A percentile compares a stretch with the other conserved stretches of the same genome.
Evolutionary conservation across 2,329 filamentous ascomycete species (phyloP).

Genomic region (Macroventuria anomochaeta): DNA sequence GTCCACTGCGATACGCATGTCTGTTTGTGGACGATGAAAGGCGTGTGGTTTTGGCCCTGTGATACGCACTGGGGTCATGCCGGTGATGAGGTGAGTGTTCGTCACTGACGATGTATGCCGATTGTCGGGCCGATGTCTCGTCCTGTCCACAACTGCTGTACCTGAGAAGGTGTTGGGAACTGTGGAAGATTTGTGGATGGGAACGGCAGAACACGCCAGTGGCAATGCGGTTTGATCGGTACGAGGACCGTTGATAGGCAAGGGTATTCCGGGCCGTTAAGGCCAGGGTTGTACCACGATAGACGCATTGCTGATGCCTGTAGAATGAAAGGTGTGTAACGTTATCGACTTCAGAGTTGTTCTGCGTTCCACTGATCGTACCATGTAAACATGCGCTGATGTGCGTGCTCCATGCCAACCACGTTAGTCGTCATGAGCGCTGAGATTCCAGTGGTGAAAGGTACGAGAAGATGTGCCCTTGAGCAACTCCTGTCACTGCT

Average conservation of each 20-base stretch:
- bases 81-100: neutral
- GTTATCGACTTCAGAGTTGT: neutral
- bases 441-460: neutral
- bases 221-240: neutral
- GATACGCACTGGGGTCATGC: neutral
- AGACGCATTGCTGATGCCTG: neutral
- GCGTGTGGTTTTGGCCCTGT: neutral
- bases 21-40: neutral
- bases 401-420: neutral
- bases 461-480: neutral
- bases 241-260: neutral
- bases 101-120: slow-evolving; percentile 4
- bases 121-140: neutral
- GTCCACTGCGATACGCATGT: neutral
- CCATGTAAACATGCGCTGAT: neutral
- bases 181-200: neutral
- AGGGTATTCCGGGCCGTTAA: slow-evolving; percentile 6
- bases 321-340: neutral
- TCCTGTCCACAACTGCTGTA: neutral
- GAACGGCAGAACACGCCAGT: neutral
- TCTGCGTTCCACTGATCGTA: neutral
- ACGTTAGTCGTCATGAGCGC: neutral
- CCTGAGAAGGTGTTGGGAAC: neutral
- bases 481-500: neutral
- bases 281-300: slow-evolving; percentile 1